Evolutionary conservation across 2,329 filamentous ascomycete species (phyloP), one percentile per base, ranked within the genome.

Genomic region (Knoxdaviesia capensis): DNA sequence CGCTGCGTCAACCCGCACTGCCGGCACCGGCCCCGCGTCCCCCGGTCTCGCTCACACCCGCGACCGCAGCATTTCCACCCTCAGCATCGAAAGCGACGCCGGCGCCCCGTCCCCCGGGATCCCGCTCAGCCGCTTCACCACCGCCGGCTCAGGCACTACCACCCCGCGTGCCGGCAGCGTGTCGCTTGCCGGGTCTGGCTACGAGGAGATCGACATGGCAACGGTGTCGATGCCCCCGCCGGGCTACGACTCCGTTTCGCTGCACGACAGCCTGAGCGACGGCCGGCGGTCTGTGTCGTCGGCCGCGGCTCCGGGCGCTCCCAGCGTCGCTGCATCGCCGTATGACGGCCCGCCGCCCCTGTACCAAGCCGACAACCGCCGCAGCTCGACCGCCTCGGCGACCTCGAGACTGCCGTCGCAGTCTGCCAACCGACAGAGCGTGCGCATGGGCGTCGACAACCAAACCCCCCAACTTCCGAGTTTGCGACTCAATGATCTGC

Each of bases 211-310:
- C 32, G 68, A 72, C 49, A 20, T 20, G 63, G 60, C 3, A 68
- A 71, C 40, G 50, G 70, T 5, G 67, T 62, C 32, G 64, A 64
- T 4, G 56, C 53, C 33, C 7, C 66, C 71, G 4, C 71, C 71
- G 1, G 66, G 66, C 30, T 75, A 75, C 48, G 69, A 69, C 42
- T 62, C 68, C 38, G 58, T 68, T 3, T 60, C 59, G 29, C 54
- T 66, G 4, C 56, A 60, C 33, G 61, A 65, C 7, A 52, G 61
- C 41, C 54, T 46, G 37, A 59, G 56, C 1, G 56, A 58, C 9
- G 20, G 20, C 20, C 20, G 20, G 20, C 20, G 20, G 20, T 20
- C 20, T 2, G 20, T 20, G 20, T 20, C 20, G 20, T 20, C 20
- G 20, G 20, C 20, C 20, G 20, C 20, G 20, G 20, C 20, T 20